Base-by-base conservation (phyloP, 768 basidiomycete species). In the Kwoniella sp. region DNA sequence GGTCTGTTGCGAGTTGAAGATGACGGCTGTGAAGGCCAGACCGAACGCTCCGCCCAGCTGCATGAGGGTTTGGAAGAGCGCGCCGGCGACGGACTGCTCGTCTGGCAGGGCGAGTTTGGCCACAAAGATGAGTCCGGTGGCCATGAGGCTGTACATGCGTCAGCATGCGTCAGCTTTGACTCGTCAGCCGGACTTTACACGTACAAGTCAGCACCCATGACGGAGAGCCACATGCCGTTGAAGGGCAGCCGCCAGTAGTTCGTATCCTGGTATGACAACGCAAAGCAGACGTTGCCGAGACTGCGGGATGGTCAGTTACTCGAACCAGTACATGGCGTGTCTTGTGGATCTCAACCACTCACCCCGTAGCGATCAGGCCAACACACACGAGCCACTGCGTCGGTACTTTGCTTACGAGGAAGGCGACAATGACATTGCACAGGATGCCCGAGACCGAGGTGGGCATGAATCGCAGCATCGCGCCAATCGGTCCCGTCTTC, bases 321-420 rank as follows among this genome's bases (percentile, higher is more conserved):
- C 11, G 5, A 36, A 26, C 62, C 65, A 67, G 45, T 62, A 65
- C n/a, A 15, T 28, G n/a, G n/a, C n/a, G n/a, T n/a, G n/a, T 15
- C 32, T 51, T 38, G 46, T 40, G 19, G 43, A 38, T 9, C 36
- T 46, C 7, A 54, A 29, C 4, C 14, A 63, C 69, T 56, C 50
- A 70, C 69, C 60, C 69, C 2, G 72, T 73, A 1, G 66, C 60
- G 5, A 73, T 36, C 5, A 63, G 57, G 20, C 73, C 73, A 17
- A 67, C 43, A 39, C 58, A 52, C 40, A 75, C 57, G 28, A 75
- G 50, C 59, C 60, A 56, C 32, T 73, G 72, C 1, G 69, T 71
- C 1, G 62, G 50, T 7, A 75, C 70, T 22, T 48, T 44, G 19
- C 59, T 49, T 29, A 70, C 58, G 11, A 72, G 46, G 48, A 59